These are phyloP conservation scores for Penicillium subrubescens DNA, from an alignment of 495 filamentous ascomycete genomes.

Conservation along the genomic window DNA sequence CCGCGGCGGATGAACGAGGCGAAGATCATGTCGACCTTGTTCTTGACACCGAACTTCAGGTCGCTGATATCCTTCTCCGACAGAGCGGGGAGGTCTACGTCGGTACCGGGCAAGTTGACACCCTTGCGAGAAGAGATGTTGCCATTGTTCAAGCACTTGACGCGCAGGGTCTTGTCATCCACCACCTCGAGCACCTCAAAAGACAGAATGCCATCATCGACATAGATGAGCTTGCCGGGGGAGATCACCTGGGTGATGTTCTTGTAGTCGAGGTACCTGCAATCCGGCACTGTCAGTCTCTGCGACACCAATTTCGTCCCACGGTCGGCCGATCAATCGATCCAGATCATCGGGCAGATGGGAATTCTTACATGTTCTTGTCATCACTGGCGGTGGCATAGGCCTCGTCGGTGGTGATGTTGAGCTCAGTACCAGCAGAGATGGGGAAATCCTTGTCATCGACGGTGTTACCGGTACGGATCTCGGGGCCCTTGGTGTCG, in stretches of 20 bases:
- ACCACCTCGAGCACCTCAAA: slow-evolving; percentile 89
- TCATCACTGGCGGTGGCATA: slow-evolving; percentile 82
- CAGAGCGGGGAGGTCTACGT: slow-evolving; percentile 95
- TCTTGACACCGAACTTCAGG: slow-evolving; percentile 93
- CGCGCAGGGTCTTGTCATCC: slow-evolving; percentile 84
- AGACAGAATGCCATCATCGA: slow-evolving; percentile 95
- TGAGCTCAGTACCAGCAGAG: slow-evolving; percentile 75
- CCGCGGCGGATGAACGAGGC: slow-evolving; percentile 96
- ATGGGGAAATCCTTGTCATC: slow-evolving; percentile 87
- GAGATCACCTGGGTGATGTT: slow-evolving; percentile 99
- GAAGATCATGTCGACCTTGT: slow-evolving; percentile 98
- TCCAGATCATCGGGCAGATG: neutral
- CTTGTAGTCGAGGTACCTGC: slow-evolving; percentile 97
- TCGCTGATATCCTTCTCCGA: slow-evolving; percentile 98
- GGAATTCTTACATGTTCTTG: slow-evolving; percentile 81
- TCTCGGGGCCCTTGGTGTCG: slow-evolving; percentile 98
- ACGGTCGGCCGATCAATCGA: slow-evolving; percentile 1
- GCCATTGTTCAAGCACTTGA: slow-evolving; percentile 89
- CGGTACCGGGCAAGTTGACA: slow-evolving; percentile 97
- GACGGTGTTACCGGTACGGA: slow-evolving; percentile 91
- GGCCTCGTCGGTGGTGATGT: slow-evolving; percentile 96
- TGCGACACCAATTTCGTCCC: neutral
- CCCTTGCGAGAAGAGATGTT: slow-evolving; percentile 98
- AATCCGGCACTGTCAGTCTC: slow-evolving; percentile 18
- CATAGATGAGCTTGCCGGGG: slow-evolving; percentile 93